phyloP scores from a whole-genome alignment of 2,329 filamentous ascomycete species.

The Epichloe bromicola region DNA sequence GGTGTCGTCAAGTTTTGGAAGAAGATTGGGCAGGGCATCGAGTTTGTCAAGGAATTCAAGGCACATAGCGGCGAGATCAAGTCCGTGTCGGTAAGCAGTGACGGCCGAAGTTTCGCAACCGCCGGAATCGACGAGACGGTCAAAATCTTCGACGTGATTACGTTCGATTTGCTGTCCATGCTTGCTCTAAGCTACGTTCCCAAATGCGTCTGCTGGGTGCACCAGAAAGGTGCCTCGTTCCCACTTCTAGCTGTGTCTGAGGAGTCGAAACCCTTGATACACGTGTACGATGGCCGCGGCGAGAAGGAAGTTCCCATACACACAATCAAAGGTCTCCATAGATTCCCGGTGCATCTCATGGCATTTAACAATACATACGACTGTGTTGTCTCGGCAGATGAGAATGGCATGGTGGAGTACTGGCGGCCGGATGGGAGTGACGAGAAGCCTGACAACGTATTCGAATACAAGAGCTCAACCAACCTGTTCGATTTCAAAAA shows the following conservation, averaged over 20 bases:
- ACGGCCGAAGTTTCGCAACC: constrained; percentile 88
- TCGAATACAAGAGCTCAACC: constrained; percentile 84
- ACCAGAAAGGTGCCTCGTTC: constrained; percentile 73
- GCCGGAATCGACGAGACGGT: constrained; percentile 66
- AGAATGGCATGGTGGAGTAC: constrained; percentile 91
- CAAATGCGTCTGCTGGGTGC: constrained; percentile 81
- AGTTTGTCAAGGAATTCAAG: constrained; percentile 97
- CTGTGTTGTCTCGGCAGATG: constrained; percentile 82
- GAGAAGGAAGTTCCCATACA: constrained; percentile 67
- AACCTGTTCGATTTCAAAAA: constrained; percentile 99
- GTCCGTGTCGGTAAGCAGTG: constrained; percentile 72
- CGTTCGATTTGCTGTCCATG: constrained; percentile 78
- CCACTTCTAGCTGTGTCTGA: constrained; percentile 77
- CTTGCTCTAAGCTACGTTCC: constrained; percentile 64
- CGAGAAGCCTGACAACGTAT: constrained; percentile 86
- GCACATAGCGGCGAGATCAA: constrained; percentile 78
- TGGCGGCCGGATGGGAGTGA: constrained; percentile 73
- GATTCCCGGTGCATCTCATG: constrained; percentile 70
- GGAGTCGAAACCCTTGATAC: constrained; percentile 56
- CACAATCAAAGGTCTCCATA: constrained; percentile 66
- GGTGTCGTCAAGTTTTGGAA: constrained; percentile 99
- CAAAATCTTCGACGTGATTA: constrained; percentile 73
- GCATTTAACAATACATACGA: constrained; percentile 80
- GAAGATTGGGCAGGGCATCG: constrained; percentile 77
- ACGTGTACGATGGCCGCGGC: constrained; percentile 80